These are phyloP conservation scores for Sporisorium sorghi DNA, from an alignment of 1,284 basidiomycete species.

Conservation along the genomic window DNA sequence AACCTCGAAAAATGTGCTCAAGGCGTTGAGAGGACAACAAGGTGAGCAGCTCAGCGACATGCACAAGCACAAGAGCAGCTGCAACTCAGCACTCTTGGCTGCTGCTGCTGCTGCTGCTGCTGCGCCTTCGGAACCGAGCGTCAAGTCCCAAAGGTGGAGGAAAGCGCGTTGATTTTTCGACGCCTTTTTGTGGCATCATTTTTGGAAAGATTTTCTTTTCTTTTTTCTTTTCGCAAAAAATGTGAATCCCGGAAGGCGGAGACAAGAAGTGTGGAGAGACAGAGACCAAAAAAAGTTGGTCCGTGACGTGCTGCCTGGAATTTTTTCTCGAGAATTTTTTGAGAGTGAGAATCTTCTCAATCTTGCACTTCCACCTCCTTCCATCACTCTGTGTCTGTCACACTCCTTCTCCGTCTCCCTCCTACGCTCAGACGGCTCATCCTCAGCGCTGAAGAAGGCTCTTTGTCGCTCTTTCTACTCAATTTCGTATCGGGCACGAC, in stretches of 20 bases:
- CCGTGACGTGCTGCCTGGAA: constrained; percentile 31
- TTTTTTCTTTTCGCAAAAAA: neutral
- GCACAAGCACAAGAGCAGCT: neutral
- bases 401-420: neutral
- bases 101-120: neutral
- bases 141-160: neutral
- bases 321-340: constrained; percentile 21
- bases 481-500: neutral
- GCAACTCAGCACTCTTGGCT: constrained; percentile 6
- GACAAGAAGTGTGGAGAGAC: neutral
- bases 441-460: no score
- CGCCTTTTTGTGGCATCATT: neutral
- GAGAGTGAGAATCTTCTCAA: constrained; percentile 1
- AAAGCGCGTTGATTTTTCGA: neutral
- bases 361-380: neutral
- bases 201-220: neutral
- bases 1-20: neutral
- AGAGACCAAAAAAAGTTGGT: constrained; percentile 5
- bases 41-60: neutral
- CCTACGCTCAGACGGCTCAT: neutral
- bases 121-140: constrained; percentile 11
- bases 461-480: neutral
- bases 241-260: neutral
- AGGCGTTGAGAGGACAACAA: constrained; percentile 1
- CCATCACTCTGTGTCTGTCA: neutral